phyloP scores from a whole-genome alignment of 768 basidiomycete genomes.

The Mycena rebaudengoi region DNA sequence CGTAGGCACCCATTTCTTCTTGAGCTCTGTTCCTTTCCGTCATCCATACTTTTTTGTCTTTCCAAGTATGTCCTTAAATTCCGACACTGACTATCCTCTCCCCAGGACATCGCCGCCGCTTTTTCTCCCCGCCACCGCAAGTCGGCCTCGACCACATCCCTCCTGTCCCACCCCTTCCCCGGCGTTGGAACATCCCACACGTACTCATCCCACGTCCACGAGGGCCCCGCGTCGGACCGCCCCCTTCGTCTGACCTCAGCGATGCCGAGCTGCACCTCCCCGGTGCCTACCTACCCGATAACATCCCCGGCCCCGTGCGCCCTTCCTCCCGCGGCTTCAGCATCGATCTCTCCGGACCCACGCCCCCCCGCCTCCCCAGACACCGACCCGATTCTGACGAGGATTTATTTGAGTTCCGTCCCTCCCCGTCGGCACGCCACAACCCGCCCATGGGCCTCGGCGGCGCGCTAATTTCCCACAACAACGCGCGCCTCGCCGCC shows the following conservation, averaged over 20 bases:
- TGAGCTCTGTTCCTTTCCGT: not conserved
- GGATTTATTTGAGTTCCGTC: not conserved
- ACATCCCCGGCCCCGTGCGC: conserved; percentile 30
- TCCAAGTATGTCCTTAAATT: not conserved
- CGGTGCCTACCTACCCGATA: conserved; percentile 51
- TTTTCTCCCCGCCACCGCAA: conserved; percentile 60
- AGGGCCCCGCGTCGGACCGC: conserved; percentile 40
- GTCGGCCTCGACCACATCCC: conserved; percentile 47
- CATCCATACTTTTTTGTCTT: no score
- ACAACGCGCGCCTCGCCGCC: conserved; percentile 32
- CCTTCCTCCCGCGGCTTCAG: conserved; percentile 25
- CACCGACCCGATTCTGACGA: conserved; percentile 46
- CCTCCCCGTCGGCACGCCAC: conserved; percentile 33
- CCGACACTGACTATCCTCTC: not conserved
- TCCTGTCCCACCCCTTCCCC: conserved; percentile 64
- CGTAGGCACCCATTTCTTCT: not conserved
- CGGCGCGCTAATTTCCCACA: conserved; percentile 63
- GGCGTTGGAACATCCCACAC: conserved; percentile 45
- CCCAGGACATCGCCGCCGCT: conserved; percentile 36
- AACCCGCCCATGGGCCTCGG: conserved; percentile 71
- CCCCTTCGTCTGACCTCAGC: conserved; percentile 60
- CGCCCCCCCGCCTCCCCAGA: conserved; percentile 50
- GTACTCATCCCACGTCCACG: conserved; percentile 45
- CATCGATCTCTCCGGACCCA: conserved; percentile 29
- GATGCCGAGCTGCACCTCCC: conserved; percentile 5